A percentile compares a stretch with the other conserved stretches of the same genome.
Conservation (phyloP, 495 filamentous ascomycete species). For the Trichocladium antarcticum region DNA sequence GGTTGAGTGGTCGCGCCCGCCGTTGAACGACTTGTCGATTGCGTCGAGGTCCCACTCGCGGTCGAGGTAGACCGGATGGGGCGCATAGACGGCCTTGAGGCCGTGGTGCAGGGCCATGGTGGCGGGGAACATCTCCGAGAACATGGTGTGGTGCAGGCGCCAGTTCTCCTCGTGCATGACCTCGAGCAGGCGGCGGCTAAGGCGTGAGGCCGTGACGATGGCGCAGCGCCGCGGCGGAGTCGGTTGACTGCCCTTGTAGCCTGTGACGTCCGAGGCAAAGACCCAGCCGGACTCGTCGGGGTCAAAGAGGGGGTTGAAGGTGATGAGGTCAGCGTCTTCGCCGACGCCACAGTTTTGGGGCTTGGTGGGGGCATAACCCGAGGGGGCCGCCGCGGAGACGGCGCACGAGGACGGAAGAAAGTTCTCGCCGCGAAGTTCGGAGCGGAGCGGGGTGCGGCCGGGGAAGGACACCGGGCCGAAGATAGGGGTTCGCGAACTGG, state of each 20-base stretch:
- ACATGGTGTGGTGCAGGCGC: constrained; percentile 71
- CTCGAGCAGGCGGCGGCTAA: constrained; percentile 66
- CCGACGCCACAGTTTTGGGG: constrained; percentile 58
- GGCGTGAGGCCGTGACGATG: constrained; percentile 72
- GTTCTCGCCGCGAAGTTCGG: constrained; percentile 50
- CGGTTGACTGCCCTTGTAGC: constrained; percentile 57
- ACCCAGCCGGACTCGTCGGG: constrained; percentile 79
- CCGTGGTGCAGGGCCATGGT: constrained; percentile 82
- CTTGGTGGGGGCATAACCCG: constrained; percentile 23
- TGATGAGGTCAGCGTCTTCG: constrained; percentile 89
- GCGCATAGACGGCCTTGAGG: constrained; percentile 86
- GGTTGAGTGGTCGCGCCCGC: constrained; percentile 63
- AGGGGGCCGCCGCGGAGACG: neutral
- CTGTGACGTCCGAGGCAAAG: constrained; percentile 72
- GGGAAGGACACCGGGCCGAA: constrained; percentile 66
- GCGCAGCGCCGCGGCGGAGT: constrained; percentile 68
- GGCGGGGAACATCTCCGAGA: constrained; percentile 89
- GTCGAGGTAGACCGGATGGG: constrained; percentile 84
- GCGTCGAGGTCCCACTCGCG: constrained; percentile 63
- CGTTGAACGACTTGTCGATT: constrained; percentile 75
- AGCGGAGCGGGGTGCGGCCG: constrained; percentile 45
- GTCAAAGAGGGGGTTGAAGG: constrained; percentile 89
- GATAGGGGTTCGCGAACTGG: constrained; percentile 53
- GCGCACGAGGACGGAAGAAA: constrained; percentile 43
- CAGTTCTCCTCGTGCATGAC: constrained; percentile 86